Base-by-base conservation (phyloP, 2,329 filamentous ascomycete species). In the Phialophora chinensis region DNA sequence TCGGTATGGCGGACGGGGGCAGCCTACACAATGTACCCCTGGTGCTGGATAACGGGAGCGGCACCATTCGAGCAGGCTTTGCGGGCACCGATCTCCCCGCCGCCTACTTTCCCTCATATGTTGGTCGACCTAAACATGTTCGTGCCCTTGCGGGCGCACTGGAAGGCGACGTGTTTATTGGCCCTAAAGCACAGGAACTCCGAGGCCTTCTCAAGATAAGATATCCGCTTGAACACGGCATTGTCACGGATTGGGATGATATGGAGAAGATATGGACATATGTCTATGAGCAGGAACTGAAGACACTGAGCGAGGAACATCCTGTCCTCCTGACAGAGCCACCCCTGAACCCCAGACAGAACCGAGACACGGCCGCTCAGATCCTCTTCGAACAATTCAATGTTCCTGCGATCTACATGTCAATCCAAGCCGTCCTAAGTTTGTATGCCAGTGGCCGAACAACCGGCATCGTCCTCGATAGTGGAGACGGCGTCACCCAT, bases 211-310 rank as follows among this genome's bases (percentile, higher is more conserved):
- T 99, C 73, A 99, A 98, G 86, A 97, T 99, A 74, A 87, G 89
- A 72, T 98, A 98, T 78, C 95, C 95, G 53, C 83, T 99, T 63
- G 95, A 98, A 82, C 95, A 99, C 78, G 95, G 95, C 73, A 96
- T 99, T 75, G 95, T 99, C 70, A 99, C 95, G 73, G 93, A 99
- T 80, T 99, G 95, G 95, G 95, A 98, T 77, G 95, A 99, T 77
- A 99, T 99, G 95, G 95, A 99, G 84, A 89, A 92, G 82, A 99
- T 99, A 81, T 99, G 95, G 95, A 91, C 96, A 75, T 95, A 96
- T 76, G 93, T 99, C 61, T 99, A 98, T 78, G 91, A 91, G 65
- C 94, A 97, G 76, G 95, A 96, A 71, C 80, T 99, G 74, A 98
- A 97, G 84, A 97, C 94, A 58, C 85, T 97, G 77, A 97, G 93